A percentile compares a stretch with the other conserved stretches of the same genome.
phyloP scores from a whole-genome alignment of 139 green algal species.

The Tetradesmus lagerheimii region DNA sequence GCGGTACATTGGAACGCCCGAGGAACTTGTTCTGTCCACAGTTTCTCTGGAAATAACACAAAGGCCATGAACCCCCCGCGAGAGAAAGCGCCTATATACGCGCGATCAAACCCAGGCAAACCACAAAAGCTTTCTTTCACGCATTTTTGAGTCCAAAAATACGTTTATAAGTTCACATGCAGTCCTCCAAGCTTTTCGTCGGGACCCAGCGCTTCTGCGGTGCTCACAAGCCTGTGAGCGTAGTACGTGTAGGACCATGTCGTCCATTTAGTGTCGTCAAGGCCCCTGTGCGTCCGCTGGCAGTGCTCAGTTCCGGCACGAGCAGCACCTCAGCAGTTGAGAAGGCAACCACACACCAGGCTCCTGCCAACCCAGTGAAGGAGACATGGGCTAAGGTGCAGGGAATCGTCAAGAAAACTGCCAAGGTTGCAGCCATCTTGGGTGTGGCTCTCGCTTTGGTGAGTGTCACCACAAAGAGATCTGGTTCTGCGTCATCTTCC shows the following conservation, averaged over 20 bases:
- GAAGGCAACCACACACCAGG: constrained; percentile 2
- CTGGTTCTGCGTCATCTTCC: neutral
- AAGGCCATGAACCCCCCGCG: neutral
- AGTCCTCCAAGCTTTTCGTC: neutral
- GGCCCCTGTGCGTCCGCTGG: neutral
- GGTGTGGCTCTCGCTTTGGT: constrained; percentile 39
- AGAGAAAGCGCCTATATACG: neutral
- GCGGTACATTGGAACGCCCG: neutral
- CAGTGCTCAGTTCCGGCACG: neutral
- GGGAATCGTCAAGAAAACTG: neutral
- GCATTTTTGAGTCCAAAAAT: too few species aligned
- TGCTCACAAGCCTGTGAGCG: neutral
- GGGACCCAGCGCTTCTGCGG: neutral
- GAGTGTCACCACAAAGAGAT: neutral
- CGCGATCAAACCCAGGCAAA: too few species aligned
- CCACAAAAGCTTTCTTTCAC: too few species aligned
- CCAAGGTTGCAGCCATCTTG: constrained; percentile 26
- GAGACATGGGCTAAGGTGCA: neutral
- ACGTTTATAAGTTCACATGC: neutral
- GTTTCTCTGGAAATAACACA: neutral
- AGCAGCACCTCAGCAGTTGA: neutral
- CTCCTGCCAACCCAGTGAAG: neutral
- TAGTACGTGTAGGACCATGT: neutral
- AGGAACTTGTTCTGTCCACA: neutral
- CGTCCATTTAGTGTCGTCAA: neutral